Conservation (phyloP, 129 eudicot genomes). For the Flaveria ramosissima region DNA sequence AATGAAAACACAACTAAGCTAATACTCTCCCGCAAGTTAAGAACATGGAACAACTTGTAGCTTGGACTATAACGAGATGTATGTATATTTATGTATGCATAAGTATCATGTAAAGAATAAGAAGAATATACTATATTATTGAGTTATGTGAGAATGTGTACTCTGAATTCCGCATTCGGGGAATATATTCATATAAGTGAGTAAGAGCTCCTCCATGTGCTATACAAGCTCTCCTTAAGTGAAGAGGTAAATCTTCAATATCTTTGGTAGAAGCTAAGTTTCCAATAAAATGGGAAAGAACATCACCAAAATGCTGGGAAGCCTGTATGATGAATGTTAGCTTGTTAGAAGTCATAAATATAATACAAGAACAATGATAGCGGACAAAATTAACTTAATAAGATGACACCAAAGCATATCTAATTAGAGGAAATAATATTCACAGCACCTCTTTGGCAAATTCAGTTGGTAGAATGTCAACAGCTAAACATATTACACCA, state of each 20-base stretch:
- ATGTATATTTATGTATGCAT: too few relatives aligned
- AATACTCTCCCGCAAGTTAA: too few relatives aligned
- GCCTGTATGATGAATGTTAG: constrained; percentile 52
- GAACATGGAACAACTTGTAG: too few relatives aligned
- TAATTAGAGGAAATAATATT: background rate
- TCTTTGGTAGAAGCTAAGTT: constrained; percentile 53
- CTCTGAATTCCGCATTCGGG: constrained; percentile 86
- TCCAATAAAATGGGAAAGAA: constrained; percentile 76
- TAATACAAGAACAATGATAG: constrained; percentile 15
- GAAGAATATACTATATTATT: constrained; percentile 17
- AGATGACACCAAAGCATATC: background rate
- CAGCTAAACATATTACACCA: constrained; percentile 68
- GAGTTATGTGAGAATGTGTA: constrained; percentile 39
- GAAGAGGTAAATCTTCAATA: constrained; percentile 66
- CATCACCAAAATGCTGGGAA: constrained; percentile 97
- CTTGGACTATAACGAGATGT: background rate
- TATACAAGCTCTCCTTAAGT: constrained; percentile 84
- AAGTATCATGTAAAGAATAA: background rate
- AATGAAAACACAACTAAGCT: too few relatives aligned
- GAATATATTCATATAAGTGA: constrained; percentile 73
- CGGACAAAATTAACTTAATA: background rate
- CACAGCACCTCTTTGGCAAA: constrained; percentile 67
- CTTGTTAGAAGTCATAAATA: constrained; percentile 25
- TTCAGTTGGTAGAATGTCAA: constrained; percentile 79
- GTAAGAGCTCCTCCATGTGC: constrained; percentile 79